Conservation (phyloP, 1,284 basidiomycete genomes). For the Vanrija pseudolonga region DNA sequence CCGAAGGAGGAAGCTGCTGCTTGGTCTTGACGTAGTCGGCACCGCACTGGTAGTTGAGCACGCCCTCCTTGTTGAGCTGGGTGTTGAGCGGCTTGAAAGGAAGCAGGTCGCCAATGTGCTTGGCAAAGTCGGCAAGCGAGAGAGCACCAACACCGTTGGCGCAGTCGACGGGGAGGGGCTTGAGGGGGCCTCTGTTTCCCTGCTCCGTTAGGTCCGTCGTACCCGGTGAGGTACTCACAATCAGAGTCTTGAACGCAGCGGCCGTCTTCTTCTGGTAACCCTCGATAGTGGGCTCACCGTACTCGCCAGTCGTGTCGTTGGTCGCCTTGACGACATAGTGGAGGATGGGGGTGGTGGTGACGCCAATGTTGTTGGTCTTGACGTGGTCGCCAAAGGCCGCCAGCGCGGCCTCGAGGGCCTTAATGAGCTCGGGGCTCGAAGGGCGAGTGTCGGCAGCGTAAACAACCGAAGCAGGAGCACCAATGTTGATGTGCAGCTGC, state of each 20-base stretch:
- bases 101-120: slow-evolving; percentile 46
- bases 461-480: slow-evolving; percentile 73
- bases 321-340: slow-evolving; percentile 91
- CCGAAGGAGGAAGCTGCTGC: slow-evolving; percentile 68
- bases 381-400: slow-evolving; percentile 55
- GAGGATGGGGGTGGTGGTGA: slow-evolving; percentile 90
- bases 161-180: slow-evolving; percentile 75
- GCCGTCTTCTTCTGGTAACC: slow-evolving; percentile 86
- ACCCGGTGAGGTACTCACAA: slow-evolving; percentile 58
- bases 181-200: slow-evolving; percentile 57
- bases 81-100: slow-evolving; percentile 61
- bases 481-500: slow-evolving; percentile 70
- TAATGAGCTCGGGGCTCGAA: slow-evolving; percentile 75
- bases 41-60: slow-evolving; percentile 83
- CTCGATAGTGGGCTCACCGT: slow-evolving; percentile 77
- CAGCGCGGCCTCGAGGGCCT: slow-evolving; percentile 80
- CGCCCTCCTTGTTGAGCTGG: slow-evolving; percentile 62
- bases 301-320: slow-evolving; percentile 65
- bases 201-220: slow-evolving; percentile 15
- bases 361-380: slow-evolving; percentile 55
- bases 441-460: slow-evolving; percentile 93
- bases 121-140: slow-evolving; percentile 59
- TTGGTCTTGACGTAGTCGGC: slow-evolving; percentile 97
- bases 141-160: slow-evolving; percentile 94
- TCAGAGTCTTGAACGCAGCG: slow-evolving; percentile 77